Conservation (phyloP, 1,284 basidiomycete species). For the Ustilago cynodontis region DNA sequence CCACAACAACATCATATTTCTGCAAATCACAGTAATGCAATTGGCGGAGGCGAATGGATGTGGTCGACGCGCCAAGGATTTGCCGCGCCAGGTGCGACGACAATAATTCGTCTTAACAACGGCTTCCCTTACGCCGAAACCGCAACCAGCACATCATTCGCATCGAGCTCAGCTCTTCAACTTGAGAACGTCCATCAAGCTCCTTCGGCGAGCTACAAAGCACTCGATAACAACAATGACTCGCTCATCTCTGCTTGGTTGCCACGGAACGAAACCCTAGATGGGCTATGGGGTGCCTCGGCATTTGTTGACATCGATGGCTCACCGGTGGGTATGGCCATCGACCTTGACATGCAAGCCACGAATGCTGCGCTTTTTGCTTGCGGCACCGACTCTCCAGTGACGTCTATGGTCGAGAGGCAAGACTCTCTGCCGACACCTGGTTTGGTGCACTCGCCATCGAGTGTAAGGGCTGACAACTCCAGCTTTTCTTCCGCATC, state of each 20-base stretch:
- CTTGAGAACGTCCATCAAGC: background rate
- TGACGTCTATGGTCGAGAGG: background rate
- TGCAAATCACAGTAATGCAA: background rate
- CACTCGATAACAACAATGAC: background rate
- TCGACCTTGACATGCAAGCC: slow-evolving; percentile 11
- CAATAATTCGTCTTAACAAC: background rate
- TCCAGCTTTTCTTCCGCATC: background rate
- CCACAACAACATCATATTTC: slow-evolving; percentile 1
- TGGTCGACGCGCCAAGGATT: slow-evolving; percentile 18
- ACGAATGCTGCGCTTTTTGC: background rate
- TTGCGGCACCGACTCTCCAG: background rate
- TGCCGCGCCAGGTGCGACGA: slow-evolving; percentile 4
- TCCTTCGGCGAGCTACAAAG: background rate
- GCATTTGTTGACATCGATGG: slow-evolving; percentile 5
- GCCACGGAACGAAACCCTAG: background rate
- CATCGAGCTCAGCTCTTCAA: background rate
- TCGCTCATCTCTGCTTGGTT: slow-evolving; percentile 8
- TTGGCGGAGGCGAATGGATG: slow-evolving; percentile 16
- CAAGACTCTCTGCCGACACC: slow-evolving; percentile 21
- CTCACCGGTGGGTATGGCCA: background rate
- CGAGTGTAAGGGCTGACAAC: background rate
- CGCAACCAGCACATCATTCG: background rate
- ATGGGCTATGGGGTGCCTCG: background rate
- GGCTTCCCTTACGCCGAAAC: background rate
- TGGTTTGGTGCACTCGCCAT: slow-evolving; percentile 18